Evolutionary conservation across 2,329 filamentous ascomycete genomes (phyloP), one percentile per base, ranked within the genome.

Genomic region (Hymenoscyphus infarciens): DNA sequence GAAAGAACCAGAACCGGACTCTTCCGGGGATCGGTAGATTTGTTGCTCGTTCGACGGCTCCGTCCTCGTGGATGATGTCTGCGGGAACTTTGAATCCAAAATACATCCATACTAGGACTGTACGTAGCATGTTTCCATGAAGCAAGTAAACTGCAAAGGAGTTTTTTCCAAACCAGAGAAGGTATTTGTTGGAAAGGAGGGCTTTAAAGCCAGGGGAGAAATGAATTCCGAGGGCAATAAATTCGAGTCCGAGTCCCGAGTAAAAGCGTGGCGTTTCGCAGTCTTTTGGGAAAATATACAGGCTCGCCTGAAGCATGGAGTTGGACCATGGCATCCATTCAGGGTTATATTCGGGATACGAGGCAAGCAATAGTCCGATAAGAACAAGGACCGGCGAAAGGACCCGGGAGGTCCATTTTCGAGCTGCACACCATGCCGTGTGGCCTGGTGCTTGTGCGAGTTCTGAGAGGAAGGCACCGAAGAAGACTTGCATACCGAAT

Each of bases 81-180:
- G 67, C 62, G 15, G 71, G 69, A 13, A 77, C 75, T 1, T 74
- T 68, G 55, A 80, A 73, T 16, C 82, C 78, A 64, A 81, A 87
- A 13, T 86, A 75, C 77, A 87, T 79, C 82, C 84, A 87, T 29
- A 82, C 81, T 15, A 88, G 76, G 7, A 87, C 73, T 27, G 81
- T 82, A 62, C 85, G 82, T 67, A 87, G 80, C 33, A 88, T 77
- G 0, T 82, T 81, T 52, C 85, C 86, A 73, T 88, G 86, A 22
- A 88, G 75, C 6, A 88, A 79, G 69, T 88, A 88, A 15, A 88
- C 82, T 1, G 85, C 84, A 69, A 87, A 87, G 54, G 82, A 85
- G 74, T 87, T 82, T 69, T 83, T 83, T 54, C 86, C 86, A 13
- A 88, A 80, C 80, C 84, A 88, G 54, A 85, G 78, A 53, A 88